phyloP scores from a whole-genome alignment of 176 grass and related monocot genomes.

The Aegilops sharonensis region DNA sequence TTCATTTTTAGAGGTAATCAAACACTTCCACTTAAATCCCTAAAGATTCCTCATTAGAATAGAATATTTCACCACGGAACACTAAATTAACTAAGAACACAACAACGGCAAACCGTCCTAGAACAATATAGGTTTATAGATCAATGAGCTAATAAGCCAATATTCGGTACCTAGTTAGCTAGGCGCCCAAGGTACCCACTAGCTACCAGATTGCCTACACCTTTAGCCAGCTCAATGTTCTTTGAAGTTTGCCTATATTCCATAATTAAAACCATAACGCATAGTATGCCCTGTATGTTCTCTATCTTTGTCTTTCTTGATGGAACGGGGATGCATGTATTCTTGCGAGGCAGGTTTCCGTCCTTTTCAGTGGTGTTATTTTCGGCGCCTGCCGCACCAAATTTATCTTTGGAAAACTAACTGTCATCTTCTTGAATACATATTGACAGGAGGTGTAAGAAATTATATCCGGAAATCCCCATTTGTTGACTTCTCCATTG shows the following conservation, averaged over 20 bases:
- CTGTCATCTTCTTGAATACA: neutral
- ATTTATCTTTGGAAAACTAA: neutral
- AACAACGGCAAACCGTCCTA: neutral
- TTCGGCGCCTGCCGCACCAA: neutral
- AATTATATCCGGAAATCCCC: neutral
- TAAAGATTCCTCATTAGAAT: neutral
- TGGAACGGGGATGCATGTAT: neutral
- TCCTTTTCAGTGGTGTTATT: conserved; percentile 19
- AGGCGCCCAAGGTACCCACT: conserved; percentile 2
- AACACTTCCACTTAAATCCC: neutral
- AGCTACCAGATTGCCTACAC: conserved; percentile 23
- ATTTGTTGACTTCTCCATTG: neutral
- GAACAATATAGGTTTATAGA: neutral
- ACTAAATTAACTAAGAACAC: neutral
- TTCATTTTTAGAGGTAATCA: neutral
- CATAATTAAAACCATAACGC: neutral
- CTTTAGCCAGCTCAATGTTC: conserved; percentile 23
- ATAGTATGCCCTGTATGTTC: conserved; percentile 8
- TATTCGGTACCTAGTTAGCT: neutral
- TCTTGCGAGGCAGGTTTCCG: neutral
- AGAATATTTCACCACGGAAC: neutral
- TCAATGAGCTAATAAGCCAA: neutral
- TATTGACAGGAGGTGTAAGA: neutral
- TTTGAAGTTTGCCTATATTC: neutral
- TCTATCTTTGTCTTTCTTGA: neutral